Percentiles rank a stretch among this genome's conserved stretches.
These are phyloP conservation scores for Thinopyrum elongatum DNA, from an alignment of 176 grass and related monocot genomes.

Conservation along the genomic window DNA sequence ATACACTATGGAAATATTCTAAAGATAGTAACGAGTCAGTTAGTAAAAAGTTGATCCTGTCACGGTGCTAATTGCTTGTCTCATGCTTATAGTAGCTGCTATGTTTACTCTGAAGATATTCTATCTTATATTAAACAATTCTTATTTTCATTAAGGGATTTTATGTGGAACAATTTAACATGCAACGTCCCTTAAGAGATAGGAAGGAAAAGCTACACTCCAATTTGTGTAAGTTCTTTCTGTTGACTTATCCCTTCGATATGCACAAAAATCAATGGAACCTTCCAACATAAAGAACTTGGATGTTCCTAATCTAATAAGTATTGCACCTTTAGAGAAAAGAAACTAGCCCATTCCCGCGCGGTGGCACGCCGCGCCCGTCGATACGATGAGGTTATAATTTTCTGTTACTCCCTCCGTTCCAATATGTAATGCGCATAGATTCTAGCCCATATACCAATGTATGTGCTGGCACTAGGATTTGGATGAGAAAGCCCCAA, in stretches of 20 bases:
- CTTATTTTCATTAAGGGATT: slow-evolving; percentile 68
- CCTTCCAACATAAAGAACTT: neutral
- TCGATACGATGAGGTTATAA: too few relatives aligned
- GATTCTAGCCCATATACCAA: too few relatives aligned
- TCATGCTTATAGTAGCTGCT: neutral
- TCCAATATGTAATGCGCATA: too few relatives aligned
- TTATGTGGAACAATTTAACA: slow-evolving; percentile 92
- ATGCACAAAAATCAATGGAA: neutral
- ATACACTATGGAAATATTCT: neutral
- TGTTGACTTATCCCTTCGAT: slow-evolving; percentile 7
- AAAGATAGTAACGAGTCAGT: neutral
- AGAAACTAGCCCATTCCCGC: too few relatives aligned
- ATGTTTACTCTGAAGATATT: slow-evolving; percentile 1
- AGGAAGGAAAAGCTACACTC: slow-evolving; percentile 69
- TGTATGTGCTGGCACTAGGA: too few relatives aligned
- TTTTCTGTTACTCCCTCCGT: too few relatives aligned
- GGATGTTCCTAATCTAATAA: neutral
- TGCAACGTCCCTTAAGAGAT: slow-evolving; percentile 88
- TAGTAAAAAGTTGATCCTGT: neutral
- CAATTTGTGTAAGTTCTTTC: slow-evolving; percentile 69
- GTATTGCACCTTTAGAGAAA: too few relatives aligned
- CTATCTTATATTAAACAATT: slow-evolving; percentile 2
- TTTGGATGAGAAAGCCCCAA: too few relatives aligned
- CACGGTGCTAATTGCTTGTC: neutral
- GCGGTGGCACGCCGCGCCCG: too few relatives aligned